Base-by-base conservation (phyloP, 2,329 filamentous ascomycete genomes). In the Epichloe glyceriae region DNA sequence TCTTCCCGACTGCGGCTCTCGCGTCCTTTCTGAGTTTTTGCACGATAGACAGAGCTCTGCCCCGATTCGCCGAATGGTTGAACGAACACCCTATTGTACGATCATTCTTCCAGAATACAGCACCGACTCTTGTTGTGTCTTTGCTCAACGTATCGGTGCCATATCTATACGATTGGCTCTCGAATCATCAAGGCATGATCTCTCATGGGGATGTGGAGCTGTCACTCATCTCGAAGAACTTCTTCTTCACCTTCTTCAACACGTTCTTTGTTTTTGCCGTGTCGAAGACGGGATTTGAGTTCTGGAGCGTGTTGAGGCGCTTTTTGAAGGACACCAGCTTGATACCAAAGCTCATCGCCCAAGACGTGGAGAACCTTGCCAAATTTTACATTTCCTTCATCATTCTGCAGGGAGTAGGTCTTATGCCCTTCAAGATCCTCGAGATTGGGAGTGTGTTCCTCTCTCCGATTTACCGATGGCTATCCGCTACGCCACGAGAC, bases 191-290 rank as follows among this genome's bases (percentile, higher is more conserved):
- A 70, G 93, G 93, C 46, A 94, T 94, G 83, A 88, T 95, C 48
- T 97, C 93, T 0, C 87, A 89, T 59, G 88, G 88, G 43, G 93
- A 98, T 55, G 83, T 98, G 20, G 93, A 97, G 66, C 75, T 98
- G 6, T 97, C 93, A 0, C 76, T 94, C 43, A 91, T 98, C 57
- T 95, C 88, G 50, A 98, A 98, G 71, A 98, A 97, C 67, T 98
- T 97, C 70, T 95, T 97, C 75, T 98, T 98, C 65, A 90, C 86
- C 10, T 98, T 98, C 68, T 97, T 98, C 79, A 98, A 98, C 69
- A 88, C 97, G 52, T 98, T 98, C 69, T 79, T 97, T 47, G 80
- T 97, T 43, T 96, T 97, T 65, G 94, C 91, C 1, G 78, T 93
- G 26, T 86, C 95, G 44, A 86, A 86, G 50, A 88, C 89, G 4